Percentiles rank a stretch among this genome's conserved stretches.
Evolutionary conservation across 2,329 filamentous ascomycete genomes (phyloP).

Genomic region (Cadophora malorum): DNA sequence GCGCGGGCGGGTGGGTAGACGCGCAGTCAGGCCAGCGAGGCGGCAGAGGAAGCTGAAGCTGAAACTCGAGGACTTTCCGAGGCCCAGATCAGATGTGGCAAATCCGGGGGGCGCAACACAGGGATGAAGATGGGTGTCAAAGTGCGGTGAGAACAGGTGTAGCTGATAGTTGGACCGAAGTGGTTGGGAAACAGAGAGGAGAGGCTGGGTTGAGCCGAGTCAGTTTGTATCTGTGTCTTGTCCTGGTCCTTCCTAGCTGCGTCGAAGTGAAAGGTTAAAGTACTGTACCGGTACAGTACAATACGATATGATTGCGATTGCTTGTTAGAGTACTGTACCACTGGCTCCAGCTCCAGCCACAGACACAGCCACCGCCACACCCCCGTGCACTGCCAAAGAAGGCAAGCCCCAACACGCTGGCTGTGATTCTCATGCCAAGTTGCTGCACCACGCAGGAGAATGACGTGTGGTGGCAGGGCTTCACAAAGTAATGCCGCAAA

Average conservation of each 20-base stretch:
- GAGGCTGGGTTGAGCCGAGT: slow-evolving; percentile 20
- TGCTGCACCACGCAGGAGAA: not conserved
- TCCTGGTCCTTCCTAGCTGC: not conserved
- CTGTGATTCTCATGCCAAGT: slow-evolving; percentile 14
- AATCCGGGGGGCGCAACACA: slow-evolving; percentile 18
- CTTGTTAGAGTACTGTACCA: too few species aligned
- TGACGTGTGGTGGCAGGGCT: slow-evolving; percentile 17
- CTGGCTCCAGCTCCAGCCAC: not conserved
- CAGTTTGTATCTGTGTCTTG: slow-evolving; percentile 9
- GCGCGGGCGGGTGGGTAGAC: slow-evolving; percentile 21
- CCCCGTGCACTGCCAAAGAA: not conserved
- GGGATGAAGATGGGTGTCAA: not conserved
- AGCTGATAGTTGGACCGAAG: slow-evolving; percentile 1
- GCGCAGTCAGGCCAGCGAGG: slow-evolving; percentile 29
- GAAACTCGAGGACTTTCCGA: slow-evolving; percentile 23
- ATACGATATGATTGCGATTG: not conserved
- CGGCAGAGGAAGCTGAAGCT: slow-evolving; percentile 19
- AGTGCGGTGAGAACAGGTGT: slow-evolving; percentile 5
- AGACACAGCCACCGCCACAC: not conserved
- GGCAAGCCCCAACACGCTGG: not conserved
- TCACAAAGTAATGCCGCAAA: not conserved
- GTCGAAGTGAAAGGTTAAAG: not conserved
- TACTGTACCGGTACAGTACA: too few species aligned
- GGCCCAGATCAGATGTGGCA: slow-evolving; percentile 13
- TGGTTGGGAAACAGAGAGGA: slow-evolving; percentile 5